Base-by-base conservation (phyloP, 495 filamentous ascomycete genomes). In the Penicillium desertorum region DNA sequence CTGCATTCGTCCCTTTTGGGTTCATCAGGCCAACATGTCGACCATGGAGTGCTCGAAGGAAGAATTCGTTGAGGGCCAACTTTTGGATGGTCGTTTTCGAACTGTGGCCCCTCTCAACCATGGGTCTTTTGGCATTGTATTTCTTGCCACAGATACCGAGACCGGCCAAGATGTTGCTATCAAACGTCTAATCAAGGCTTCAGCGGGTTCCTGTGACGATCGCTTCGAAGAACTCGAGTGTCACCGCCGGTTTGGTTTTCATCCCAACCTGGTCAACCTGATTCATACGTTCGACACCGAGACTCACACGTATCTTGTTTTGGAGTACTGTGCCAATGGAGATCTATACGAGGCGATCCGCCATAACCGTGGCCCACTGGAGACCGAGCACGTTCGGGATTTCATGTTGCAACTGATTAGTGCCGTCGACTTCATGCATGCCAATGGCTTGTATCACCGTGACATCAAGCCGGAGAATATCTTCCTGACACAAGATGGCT, bases 391-490 rank as follows among this genome's bases (percentile, higher is more conserved):
- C 72, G 94, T 98, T 52, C 88, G 93, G 47, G 89, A 89, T 37
- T 95, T 97, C 80, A 98, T 98, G 95, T 78, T 96, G 45, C 86
- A 98, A 73, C 84, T 98, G 20, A 80, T 98, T 50, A 86, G 88
- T 67, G 91, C 95, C 42, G 87, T 98, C 51, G 86, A 91, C 47
- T 90, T 89, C 73, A 90, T 96, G 80, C 94, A 98, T 68, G 76
- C 81, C 60, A 91, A 92, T 67, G 91, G 90, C 58, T 81, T 98
- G 63, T 97, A 92, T 73, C 94, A 98, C 71, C 91, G 94, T 56
- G 94, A 98, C 73, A 97, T 98, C 83, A 98, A 98, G 78, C 94
- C 94, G 8, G 94, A 98, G 81, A 98, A 98, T 76, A 96, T 98
- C 73, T 98, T 98, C 75, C 80, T 98, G 59, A 88, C 83, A 60